phyloP scores from a whole-genome alignment of 179 eudicot genomes.

The Vitellaria paradoxa region DNA sequence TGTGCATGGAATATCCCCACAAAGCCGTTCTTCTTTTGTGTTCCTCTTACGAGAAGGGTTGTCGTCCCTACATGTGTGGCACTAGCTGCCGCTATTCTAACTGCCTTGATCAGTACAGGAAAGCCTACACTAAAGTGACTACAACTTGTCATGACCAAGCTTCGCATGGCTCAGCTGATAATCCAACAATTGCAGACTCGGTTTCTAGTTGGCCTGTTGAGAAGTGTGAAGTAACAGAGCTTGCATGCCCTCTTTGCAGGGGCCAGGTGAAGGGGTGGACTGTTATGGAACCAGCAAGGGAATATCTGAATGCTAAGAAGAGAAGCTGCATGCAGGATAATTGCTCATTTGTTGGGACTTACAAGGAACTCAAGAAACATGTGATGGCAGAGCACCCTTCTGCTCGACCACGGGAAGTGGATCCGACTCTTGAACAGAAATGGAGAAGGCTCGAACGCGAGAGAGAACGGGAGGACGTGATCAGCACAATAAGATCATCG shows the following conservation, averaged over 20 bases:
- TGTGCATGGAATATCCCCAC: conserved; percentile 74
- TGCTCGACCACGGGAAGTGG: conserved; percentile 56
- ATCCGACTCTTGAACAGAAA: conserved; percentile 47
- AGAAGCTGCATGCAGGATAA: conserved; percentile 56
- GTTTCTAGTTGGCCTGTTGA: conserved; percentile 21
- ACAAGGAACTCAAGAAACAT: conserved; percentile 55
- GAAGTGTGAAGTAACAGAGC: conserved; percentile 34
- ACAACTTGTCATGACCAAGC: conserved; percentile 11
- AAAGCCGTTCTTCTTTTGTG: conserved; percentile 72
- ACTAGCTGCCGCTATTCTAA: conserved; percentile 65
- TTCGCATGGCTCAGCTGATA: conserved; percentile 14
- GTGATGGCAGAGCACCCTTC: conserved; percentile 53
- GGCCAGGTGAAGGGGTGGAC: conserved; percentile 76
- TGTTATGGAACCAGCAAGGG: conserved; percentile 54
- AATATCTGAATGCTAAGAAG: conserved; percentile 42
- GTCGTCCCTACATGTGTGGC: conserved; percentile 76
- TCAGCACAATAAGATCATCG: conserved; percentile 50
- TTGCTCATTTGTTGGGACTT: conserved; percentile 49
- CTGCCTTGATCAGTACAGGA: conserved; percentile 68
- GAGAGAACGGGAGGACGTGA: conserved; percentile 40
- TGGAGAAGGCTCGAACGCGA: conserved; percentile 57
- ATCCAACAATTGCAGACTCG: conserved; percentile 4
- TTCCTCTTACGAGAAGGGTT: conserved; percentile 68
- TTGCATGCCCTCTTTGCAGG: conserved; percentile 64
- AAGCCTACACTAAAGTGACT: conserved; percentile 49